Conservation (phyloP, 495 filamentous ascomycete species). For the Monascus purpureus region DNA sequence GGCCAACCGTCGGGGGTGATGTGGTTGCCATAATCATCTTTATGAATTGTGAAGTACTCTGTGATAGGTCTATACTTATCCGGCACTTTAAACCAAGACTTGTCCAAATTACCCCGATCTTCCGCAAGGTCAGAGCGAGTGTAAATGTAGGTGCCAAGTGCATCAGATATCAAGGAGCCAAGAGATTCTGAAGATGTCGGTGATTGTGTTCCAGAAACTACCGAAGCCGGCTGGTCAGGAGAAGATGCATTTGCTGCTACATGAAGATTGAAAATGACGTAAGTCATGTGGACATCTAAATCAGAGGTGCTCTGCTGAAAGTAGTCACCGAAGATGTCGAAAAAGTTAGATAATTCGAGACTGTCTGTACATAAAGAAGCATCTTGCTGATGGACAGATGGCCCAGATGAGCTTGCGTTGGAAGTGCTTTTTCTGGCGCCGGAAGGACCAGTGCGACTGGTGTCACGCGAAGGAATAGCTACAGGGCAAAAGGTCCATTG, state of each 20-base stretch:
- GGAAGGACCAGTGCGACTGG: constrained; percentile 7
- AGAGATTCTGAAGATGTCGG: constrained; percentile 19
- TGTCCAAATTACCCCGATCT: constrained; percentile 42
- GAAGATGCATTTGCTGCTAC: constrained; percentile 29
- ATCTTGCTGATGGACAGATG: constrained; percentile 36
- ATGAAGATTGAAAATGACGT: constrained; percentile 46
- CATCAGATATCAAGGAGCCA: constrained; percentile 20
- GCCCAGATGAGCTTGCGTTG: constrained; percentile 15
- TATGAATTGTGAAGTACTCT: constrained; percentile 36
- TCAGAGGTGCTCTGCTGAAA: constrained; percentile 31
- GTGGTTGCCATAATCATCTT: constrained; percentile 18
- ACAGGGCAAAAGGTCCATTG: constrained; percentile 49
- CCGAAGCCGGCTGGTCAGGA: constrained; percentile 23
- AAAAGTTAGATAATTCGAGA: constrained; percentile 32
- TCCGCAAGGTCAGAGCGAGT: constrained; percentile 29
- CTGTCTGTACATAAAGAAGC: constrained; percentile 39
- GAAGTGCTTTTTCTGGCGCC: constrained; percentile 13
- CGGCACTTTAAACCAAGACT: constrained; percentile 40
- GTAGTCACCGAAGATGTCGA: constrained; percentile 33
- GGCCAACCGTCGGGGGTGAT: constrained; percentile 52
- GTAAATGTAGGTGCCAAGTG: constrained; percentile 38
- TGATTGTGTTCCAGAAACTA: constrained; percentile 17
- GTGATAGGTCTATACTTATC: constrained; percentile 30
- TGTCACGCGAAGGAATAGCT: constrained; percentile 14
- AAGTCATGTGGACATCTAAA: constrained; percentile 29